A percentile compares a stretch with the other conserved stretches of the same genome.
phyloP scores from a whole-genome alignment of 176 grass and related monocot genomes.

The Bromus sterilis region DNA sequence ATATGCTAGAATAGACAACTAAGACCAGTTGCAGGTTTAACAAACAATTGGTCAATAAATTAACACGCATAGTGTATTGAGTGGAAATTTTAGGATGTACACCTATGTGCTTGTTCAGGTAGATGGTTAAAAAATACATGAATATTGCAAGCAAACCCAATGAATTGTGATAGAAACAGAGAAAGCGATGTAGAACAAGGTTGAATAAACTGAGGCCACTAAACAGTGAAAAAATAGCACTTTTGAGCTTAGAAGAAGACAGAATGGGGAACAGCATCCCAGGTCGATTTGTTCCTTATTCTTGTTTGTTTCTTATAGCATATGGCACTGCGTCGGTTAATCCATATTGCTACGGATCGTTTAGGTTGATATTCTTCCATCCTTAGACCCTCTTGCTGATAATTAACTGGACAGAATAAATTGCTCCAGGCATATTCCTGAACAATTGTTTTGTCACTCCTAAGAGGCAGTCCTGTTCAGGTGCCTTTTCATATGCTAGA shows the following conservation, averaged over 20 bases:
- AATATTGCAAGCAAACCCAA: not conserved
- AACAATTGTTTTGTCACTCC: not conserved
- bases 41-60: not conserved
- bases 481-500: not conserved
- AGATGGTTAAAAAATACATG: not conserved
- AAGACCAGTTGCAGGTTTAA: not conserved
- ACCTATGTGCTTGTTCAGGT: not conserved
- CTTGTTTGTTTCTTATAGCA: not conserved
- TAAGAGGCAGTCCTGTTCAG: not conserved
- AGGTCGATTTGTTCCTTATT: slow-evolving; percentile 1
- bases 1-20: not conserved
- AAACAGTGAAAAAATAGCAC: not conserved
- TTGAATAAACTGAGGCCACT: not conserved
- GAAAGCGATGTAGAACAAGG: not conserved
- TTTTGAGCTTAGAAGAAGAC: not conserved
- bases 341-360: not conserved
- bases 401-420: not conserved
- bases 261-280: not conserved
- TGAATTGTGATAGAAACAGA: not conserved
- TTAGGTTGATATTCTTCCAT: not conserved
- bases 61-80: not conserved
- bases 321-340: not conserved
- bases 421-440: not conserved
- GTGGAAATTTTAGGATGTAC: not conserved
- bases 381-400: not conserved